A percentile compares a stretch with the other conserved stretches of the same genome.
Evolutionary conservation across 2,329 filamentous ascomycete species (phyloP).

Genomic region (Arthrobotrys iridis): DNA sequence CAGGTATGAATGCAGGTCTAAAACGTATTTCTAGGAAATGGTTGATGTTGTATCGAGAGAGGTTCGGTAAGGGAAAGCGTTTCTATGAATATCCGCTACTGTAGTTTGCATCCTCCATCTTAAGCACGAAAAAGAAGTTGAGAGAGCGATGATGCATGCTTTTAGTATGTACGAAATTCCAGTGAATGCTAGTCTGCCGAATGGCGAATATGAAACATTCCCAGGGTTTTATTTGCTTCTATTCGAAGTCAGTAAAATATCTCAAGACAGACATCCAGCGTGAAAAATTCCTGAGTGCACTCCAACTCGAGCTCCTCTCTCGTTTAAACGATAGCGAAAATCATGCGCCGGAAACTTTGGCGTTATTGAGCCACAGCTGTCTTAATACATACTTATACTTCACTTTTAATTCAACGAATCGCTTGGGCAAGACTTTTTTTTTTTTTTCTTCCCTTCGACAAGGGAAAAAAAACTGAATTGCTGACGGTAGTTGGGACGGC

Average conservation of each 20-base stretch:
- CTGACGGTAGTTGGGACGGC: background rate
- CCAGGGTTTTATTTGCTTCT: slow-evolving; percentile 37
- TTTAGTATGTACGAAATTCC: slow-evolving; percentile 2
- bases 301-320: slow-evolving; percentile 51
- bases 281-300: slow-evolving; percentile 33
- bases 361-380: slow-evolving; percentile 43
- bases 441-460: too few relatives aligned
- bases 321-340: slow-evolving; percentile 45
- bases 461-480: slow-evolving; percentile 24
- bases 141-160: slow-evolving; percentile 12
- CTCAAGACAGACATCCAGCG: slow-evolving; percentile 50
- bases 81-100: slow-evolving; percentile 37
- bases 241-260: slow-evolving; percentile 43
- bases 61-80: slow-evolving; percentile 9
- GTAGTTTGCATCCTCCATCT: slow-evolving; percentile 11
- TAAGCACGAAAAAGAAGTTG: slow-evolving; percentile 44
- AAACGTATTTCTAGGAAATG: slow-evolving; percentile 10
- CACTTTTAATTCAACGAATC: slow-evolving; percentile 33
- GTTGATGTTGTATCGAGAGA: slow-evolving; percentile 7
- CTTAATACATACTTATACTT: slow-evolving; percentile 27
- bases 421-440: slow-evolving; percentile 22
- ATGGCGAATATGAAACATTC: slow-evolving; percentile 54
- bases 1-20: slow-evolving; percentile 7
- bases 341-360: slow-evolving; percentile 54
- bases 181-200: slow-evolving; percentile 34